Evolutionary conservation across 257 asterid genomes (phyloP).

Genomic region (Nicotiana tomentosiformis): DNA sequence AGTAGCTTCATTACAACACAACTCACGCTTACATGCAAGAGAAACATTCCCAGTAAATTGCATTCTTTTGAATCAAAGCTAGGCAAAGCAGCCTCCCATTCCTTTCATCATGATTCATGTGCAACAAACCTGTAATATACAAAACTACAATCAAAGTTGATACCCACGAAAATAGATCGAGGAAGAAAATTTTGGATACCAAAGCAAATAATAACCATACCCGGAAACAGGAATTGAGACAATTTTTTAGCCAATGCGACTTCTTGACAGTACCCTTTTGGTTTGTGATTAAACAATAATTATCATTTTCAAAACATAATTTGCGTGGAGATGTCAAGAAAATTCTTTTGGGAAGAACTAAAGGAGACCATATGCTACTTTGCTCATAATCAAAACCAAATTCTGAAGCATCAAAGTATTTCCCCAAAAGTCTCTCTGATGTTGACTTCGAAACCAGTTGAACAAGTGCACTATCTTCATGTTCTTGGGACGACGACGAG

Average conservation of each 20-base stretch:
- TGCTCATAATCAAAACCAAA: conserved; percentile 39
- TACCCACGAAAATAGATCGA: not conserved
- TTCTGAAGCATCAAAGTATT: conserved; percentile 38
- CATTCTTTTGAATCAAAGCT: not conserved
- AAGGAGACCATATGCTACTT: conserved; percentile 41
- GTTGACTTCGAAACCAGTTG: conserved; percentile 29
- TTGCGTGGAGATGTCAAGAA: conserved; percentile 7
- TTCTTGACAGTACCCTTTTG: not conserved
- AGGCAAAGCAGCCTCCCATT: not conserved
- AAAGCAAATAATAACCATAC: conserved; percentile 4
- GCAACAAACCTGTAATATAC: conserved; percentile 7
- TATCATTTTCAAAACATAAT: not conserved
- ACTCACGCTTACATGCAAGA: not conserved
- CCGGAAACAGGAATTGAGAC: conserved; percentile 16
- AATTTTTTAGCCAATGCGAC: conserved; percentile 11
- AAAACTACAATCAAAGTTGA: not conserved
- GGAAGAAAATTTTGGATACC: not conserved
- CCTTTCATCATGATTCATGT: not conserved
- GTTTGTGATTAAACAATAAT: not conserved
- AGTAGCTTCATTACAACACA: not conserved
- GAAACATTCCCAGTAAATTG: not conserved
- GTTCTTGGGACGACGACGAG: not conserved
- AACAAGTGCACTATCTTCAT: not conserved
- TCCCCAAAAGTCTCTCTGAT: conserved; percentile 40
- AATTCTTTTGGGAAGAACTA: conserved; percentile 20